phyloP scores from a whole-genome alignment of 2,329 filamentous ascomycete species.

The Aspergillus hiratsukae region DNA sequence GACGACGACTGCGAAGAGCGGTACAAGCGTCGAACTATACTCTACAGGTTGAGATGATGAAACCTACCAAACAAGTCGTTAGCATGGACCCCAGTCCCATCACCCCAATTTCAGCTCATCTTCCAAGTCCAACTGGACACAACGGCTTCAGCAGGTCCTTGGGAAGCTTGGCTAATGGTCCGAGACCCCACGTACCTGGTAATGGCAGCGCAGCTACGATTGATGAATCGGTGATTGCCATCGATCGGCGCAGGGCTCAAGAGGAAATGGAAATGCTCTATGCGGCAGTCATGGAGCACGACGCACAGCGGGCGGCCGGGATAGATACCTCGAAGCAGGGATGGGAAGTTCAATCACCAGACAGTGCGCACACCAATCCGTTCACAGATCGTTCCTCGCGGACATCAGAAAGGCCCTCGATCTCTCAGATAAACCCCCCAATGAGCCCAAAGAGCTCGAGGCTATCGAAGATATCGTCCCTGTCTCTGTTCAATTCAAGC shows the following conservation, averaged over 20 bases:
- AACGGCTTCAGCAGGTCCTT: constrained; percentile 37
- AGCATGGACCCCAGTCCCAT: constrained; percentile 34
- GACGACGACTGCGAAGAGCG: constrained; percentile 51
- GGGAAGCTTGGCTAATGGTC: constrained; percentile 30
- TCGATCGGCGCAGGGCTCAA: constrained; percentile 70
- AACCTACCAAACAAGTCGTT: constrained; percentile 29
- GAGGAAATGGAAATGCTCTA: constrained; percentile 87
- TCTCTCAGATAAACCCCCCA: constrained; percentile 17
- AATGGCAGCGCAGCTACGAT: constrained; percentile 65
- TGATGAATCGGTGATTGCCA: constrained; percentile 69
- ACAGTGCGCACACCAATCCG: constrained; percentile 23
- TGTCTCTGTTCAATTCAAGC: constrained; percentile 40
- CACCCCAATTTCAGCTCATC: constrained; percentile 25
- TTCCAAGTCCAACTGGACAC: constrained; percentile 34
- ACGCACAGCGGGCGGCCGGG: constrained; percentile 48
- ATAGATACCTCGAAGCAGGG: constrained; percentile 16
- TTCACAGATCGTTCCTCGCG: constrained; percentile 27
- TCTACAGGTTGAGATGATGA: constrained; percentile 56
- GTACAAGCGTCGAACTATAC: constrained; percentile 49
- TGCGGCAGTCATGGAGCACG: constrained; percentile 85
- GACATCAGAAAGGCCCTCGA: constrained; percentile 19
- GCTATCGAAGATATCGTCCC: constrained; percentile 35
- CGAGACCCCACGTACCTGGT: constrained; percentile 40
- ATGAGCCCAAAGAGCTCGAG: constrained; percentile 32
- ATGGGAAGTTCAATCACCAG: constrained; percentile 18